Evolutionary conservation across 805 yeast genomes (phyloP).

Genomic region (Metschnikowia similis): DNA sequence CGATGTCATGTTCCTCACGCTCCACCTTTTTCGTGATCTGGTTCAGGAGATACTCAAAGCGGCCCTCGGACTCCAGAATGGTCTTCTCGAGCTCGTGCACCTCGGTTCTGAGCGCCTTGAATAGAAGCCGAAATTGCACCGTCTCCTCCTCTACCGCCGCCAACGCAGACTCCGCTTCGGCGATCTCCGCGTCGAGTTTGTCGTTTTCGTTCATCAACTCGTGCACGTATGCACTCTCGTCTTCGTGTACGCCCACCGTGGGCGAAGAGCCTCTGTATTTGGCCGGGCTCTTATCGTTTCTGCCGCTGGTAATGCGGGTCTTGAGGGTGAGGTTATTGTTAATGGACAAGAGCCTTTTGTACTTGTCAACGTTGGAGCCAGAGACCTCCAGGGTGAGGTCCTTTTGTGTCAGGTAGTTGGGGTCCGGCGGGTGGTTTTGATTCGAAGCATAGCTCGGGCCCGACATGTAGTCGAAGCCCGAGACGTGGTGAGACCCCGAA

Average conservation of each 20-base stretch:
- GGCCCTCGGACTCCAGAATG: constrained; percentile 10
- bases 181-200: constrained; percentile 19
- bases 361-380: constrained; percentile 5
- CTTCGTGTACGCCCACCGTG: neutral
- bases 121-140: constrained; percentile 6
- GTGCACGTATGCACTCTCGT: neutral
- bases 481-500: neutral
- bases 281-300: neutral
- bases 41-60: constrained; percentile 24
- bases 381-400: neutral
- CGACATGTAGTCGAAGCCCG: neutral
- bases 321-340: constrained; percentile 14
- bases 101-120: constrained; percentile 10
- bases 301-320: neutral
- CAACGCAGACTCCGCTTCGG: constrained; percentile 10
- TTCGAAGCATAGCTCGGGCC: too few relatives aligned
- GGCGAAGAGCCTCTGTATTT: neutral
- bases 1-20: constrained; percentile 26
- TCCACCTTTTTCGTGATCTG: constrained; percentile 26
- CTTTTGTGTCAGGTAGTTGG: neutral
- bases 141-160: constrained; percentile 7
- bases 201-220: constrained; percentile 5
- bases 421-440: neutral
- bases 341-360: constrained; percentile 12
- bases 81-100: constrained; percentile 4